Conservation (phyloP, 257 asterid species). For the Craterostigma plantagineum region DNA sequence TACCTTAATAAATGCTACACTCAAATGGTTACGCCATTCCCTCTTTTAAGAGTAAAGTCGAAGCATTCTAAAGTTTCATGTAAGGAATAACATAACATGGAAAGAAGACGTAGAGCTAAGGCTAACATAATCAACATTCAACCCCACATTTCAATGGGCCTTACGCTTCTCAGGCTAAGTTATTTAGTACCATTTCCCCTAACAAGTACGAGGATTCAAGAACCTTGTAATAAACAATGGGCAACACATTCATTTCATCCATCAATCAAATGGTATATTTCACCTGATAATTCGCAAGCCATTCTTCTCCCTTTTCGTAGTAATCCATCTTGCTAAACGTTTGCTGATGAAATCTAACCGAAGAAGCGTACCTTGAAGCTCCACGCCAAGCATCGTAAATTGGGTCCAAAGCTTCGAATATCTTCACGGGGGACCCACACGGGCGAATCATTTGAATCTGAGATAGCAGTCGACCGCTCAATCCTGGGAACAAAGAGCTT, state of each 20-base stretch:
- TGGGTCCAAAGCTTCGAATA: constrained; percentile 48
- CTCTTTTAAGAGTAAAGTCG: too few relatives aligned
- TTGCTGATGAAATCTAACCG: constrained; percentile 37
- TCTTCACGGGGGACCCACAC: constrained; percentile 56
- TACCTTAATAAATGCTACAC: too few relatives aligned
- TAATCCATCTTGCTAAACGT: constrained; percentile 75
- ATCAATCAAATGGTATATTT: constrained; percentile 29
- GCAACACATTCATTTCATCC: neutral
- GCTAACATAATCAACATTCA: too few relatives aligned
- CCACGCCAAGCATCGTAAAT: constrained; percentile 93
- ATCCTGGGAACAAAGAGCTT: constrained; percentile 66
- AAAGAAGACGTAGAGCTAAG: too few relatives aligned
- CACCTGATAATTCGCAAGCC: constrained; percentile 51
- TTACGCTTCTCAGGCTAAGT: too few relatives aligned
- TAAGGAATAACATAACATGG: too few relatives aligned
- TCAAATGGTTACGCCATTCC: too few relatives aligned
- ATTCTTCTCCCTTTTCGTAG: constrained; percentile 83
- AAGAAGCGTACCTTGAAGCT: constrained; percentile 59
- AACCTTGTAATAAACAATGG: too few relatives aligned
- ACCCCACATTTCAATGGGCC: too few relatives aligned
- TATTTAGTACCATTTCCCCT: too few relatives aligned
- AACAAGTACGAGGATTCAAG: too few relatives aligned
- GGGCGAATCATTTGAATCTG: constrained; percentile 72
- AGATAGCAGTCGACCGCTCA: constrained; percentile 65
- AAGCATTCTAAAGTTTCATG: too few relatives aligned